Percentiles rank a stretch among this genome's conserved stretches.
phyloP scores from a whole-genome alignment of 768 basidiomycete species.

The Pulveroboletus ravenelii region DNA sequence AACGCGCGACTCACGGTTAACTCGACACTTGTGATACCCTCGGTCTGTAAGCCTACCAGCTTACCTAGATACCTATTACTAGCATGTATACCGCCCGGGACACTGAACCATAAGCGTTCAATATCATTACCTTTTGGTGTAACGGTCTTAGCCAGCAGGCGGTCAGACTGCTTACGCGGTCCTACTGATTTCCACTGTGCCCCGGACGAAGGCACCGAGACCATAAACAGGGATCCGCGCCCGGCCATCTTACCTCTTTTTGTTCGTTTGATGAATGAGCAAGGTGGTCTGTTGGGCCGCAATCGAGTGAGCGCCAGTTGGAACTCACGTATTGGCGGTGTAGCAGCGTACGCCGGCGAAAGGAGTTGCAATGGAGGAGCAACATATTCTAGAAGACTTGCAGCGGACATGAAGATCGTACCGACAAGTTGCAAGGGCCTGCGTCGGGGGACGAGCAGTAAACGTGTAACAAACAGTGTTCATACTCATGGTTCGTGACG shows the following conservation, averaged over 20 bases:
- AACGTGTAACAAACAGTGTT: slow-evolving; percentile 22
- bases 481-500: slow-evolving; percentile 18
- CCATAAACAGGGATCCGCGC: slow-evolving; percentile 56
- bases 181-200: slow-evolving; percentile 48
- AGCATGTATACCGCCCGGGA: too few species aligned
- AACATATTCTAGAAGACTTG: slow-evolving; percentile 49
- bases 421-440: slow-evolving; percentile 14
- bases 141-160: too few species aligned
- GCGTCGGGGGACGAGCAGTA: slow-evolving; percentile 1
- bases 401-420: slow-evolving; percentile 45
- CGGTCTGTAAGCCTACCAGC: slow-evolving; percentile 28
- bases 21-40: slow-evolving; percentile 56
- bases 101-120: too few species aligned
- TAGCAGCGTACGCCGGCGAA: slow-evolving; percentile 49
- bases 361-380: slow-evolving; percentile 34
- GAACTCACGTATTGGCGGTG: slow-evolving; percentile 51
- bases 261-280: slow-evolving; percentile 55
- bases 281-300: slow-evolving; percentile 36
- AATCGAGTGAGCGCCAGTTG: slow-evolving; percentile 44
- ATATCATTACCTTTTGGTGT: too few species aligned
- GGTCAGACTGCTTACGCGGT: slow-evolving; percentile 15
- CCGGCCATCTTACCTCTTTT: slow-evolving; percentile 51
- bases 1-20: slow-evolving; percentile 44
- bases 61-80: too few species aligned
- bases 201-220: slow-evolving; percentile 46